phyloP scores from a whole-genome alignment of 2,329 filamentous ascomycete genomes.

The Colletotrichum sublineola region DNA sequence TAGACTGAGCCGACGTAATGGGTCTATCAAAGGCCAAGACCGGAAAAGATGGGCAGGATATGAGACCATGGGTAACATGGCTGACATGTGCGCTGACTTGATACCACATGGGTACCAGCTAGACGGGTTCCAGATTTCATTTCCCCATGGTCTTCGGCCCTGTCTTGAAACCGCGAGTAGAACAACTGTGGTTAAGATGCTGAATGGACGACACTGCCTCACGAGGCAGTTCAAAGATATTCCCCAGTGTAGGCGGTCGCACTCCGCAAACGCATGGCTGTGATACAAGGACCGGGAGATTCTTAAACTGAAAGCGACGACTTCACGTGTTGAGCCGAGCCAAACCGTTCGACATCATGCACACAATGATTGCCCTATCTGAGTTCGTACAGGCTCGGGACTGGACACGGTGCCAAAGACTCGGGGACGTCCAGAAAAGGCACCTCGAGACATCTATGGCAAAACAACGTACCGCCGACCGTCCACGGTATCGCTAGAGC shows the following conservation, averaged over 20 bases:
- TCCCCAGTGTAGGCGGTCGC: neutral
- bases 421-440: neutral
- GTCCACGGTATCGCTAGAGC: neutral
- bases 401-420: neutral
- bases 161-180: neutral
- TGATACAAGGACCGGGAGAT: conserved; percentile 10
- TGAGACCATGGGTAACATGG: neutral
- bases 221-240: neutral
- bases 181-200: neutral
- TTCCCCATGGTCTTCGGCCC: neutral
- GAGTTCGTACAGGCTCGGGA: neutral
- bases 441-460: neutral
- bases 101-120: conserved; percentile 19
- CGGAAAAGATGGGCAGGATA: neutral
- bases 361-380: neutral
- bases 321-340: neutral
- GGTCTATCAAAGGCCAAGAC: neutral
- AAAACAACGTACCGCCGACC: neutral
- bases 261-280: conserved; percentile 18
- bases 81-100: neutral
- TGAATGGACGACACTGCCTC: neutral
- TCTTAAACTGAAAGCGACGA: neutral
- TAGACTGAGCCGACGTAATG: neutral
- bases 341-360: neutral
- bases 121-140: neutral